Percentiles rank a stretch among this genome's conserved stretches.
Evolutionary conservation across 768 basidiomycete genomes (phyloP).

Genomic region (Collybia mongolica): DNA sequence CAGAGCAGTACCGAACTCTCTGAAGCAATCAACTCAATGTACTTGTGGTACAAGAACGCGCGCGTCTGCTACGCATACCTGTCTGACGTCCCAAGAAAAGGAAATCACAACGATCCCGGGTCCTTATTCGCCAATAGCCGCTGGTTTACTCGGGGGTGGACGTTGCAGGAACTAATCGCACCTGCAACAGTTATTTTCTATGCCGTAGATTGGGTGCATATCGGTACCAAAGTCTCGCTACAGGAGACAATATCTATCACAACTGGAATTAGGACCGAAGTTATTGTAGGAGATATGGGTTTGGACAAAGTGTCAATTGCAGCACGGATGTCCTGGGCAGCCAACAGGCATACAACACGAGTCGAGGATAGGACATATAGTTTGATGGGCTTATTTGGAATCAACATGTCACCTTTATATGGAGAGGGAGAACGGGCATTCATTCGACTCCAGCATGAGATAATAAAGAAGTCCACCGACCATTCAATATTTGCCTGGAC

Average conservation of each 20-base stretch:
- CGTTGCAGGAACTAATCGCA: neutral
- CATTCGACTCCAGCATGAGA: neutral
- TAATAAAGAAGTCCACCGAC: neutral
- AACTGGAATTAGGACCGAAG: neutral
- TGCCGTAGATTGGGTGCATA: neutral
- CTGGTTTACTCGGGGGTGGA: slow-evolving; percentile 26
- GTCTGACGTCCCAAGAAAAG: neutral
- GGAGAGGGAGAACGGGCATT: slow-evolving; percentile 1
- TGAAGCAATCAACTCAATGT: neutral
- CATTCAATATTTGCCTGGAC: neutral
- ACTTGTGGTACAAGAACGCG: neutral
- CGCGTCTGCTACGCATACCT: neutral
- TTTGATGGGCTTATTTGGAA: slow-evolving; percentile 1
- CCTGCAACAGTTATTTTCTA: neutral
- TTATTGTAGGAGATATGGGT: too few species aligned
- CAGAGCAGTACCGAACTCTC: neutral
- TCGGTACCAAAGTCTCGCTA: neutral
- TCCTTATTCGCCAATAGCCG: slow-evolving; percentile 9
- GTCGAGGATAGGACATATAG: slow-evolving; percentile 1
- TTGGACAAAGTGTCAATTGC: neutral
- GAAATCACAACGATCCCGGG: too few species aligned
- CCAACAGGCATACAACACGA: neutral
- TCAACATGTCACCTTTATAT: neutral
- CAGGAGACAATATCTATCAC: neutral
- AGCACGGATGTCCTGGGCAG: slow-evolving; percentile 1